These are phyloP conservation scores for Rhizopogon vinicolor DNA, from an alignment of 768 basidiomycete genomes.

Conservation along the genomic window DNA sequence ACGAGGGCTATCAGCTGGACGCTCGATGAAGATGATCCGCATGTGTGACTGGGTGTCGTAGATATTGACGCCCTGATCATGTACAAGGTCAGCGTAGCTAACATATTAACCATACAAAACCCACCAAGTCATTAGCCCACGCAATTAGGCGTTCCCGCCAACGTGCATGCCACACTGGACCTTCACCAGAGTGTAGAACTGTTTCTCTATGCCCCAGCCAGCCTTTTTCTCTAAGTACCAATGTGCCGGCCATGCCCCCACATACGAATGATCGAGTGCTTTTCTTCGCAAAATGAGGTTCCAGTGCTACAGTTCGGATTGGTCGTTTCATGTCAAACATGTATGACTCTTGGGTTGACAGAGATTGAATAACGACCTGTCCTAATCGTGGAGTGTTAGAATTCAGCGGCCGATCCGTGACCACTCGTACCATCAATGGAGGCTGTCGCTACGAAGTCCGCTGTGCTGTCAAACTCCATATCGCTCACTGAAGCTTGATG, in stretches of 20 bases:
- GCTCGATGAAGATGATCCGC: slow-evolving; percentile 82
- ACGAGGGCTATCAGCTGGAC: slow-evolving; percentile 77
- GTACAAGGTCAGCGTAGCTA: not conserved
- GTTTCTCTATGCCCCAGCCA: slow-evolving; percentile 96
- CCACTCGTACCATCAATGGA: slow-evolving; percentile 82
- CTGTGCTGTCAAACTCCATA: slow-evolving; percentile 77
- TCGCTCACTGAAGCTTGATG: slow-evolving; percentile 87
- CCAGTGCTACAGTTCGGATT: slow-evolving; percentile 84
- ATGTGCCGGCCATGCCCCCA: slow-evolving; percentile 85
- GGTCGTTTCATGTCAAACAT: slow-evolving; percentile 90
- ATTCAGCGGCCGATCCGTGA: not conserved
- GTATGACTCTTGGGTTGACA: slow-evolving; percentile 76
- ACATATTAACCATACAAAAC: slow-evolving; percentile 18
- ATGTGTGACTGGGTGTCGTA: slow-evolving; percentile 79
- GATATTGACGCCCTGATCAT: slow-evolving; percentile 80
- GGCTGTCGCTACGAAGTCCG: slow-evolving; percentile 88
- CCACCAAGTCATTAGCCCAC: slow-evolving; percentile 91
- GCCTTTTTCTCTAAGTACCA: slow-evolving; percentile 90
- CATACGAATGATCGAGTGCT: slow-evolving; percentile 78
- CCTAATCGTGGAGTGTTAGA: slow-evolving; percentile 41
- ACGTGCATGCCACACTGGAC: slow-evolving; percentile 88
- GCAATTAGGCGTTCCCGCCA: slow-evolving; percentile 88
- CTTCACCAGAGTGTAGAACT: slow-evolving; percentile 77
- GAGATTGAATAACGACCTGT: slow-evolving; percentile 84
- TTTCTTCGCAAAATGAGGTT: slow-evolving; percentile 83